A percentile compares a stretch with the other conserved stretches of the same genome.
These are phyloP conservation scores for Microcera coccophila DNA, from an alignment of 2,329 filamentous ascomycete species.

Conservation along the genomic window DNA sequence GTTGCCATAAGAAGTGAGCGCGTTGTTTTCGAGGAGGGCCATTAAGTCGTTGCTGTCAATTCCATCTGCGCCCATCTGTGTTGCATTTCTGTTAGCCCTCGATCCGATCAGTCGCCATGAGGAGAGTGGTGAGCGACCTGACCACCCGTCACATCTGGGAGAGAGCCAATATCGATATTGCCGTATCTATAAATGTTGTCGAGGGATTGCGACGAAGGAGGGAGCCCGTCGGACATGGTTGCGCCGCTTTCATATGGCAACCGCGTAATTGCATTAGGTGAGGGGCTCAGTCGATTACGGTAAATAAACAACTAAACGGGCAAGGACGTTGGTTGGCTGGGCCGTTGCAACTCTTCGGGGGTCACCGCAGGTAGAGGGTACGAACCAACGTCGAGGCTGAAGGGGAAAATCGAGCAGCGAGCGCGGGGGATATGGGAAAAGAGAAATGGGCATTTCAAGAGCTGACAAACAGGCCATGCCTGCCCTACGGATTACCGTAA, in stretches of 20 bases:
- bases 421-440: not conserved
- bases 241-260: constrained; percentile 20
- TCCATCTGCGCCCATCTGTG: constrained; percentile 25
- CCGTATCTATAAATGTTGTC: constrained; percentile 37
- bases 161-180: constrained; percentile 27
- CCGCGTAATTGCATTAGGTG: constrained; percentile 29
- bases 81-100: constrained; percentile 18
- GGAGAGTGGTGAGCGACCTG: constrained; percentile 21
- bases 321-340: constrained; percentile 4
- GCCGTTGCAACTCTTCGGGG: constrained; percentile 3
- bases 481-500: no score
- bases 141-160: constrained; percentile 25
- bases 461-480: no score
- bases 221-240: constrained; percentile 36
- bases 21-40: constrained; percentile 41
- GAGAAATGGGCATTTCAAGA: not conserved
- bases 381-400: constrained; percentile 1
- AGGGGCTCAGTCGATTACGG: constrained; percentile 14
- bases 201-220: constrained; percentile 31
- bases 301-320: no score
- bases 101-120: not conserved
- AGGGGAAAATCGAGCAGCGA: not conserved
- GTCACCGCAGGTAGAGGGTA: constrained; percentile 6
- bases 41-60: constrained; percentile 39
- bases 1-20: constrained; percentile 36